Evolutionary conservation across 805 yeast genomes (phyloP), one percentile per base, ranked within the genome.

Genomic region (Candida berthetii): DNA sequence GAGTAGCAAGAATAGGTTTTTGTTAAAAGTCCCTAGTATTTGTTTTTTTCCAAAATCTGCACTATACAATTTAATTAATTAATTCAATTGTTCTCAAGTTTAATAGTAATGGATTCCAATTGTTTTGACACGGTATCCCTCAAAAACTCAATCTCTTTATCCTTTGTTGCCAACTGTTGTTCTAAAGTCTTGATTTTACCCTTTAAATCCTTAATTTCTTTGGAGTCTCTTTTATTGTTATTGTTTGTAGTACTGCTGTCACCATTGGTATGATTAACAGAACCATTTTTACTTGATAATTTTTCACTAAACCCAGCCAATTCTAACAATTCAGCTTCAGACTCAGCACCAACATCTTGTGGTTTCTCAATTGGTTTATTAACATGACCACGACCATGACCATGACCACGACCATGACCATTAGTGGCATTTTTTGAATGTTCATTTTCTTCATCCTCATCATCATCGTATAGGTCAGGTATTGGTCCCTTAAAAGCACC

Each of bases 291-390:
- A 15, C 3, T 10, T 3, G n/a, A 15, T 19, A 18, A 31, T 31
- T n/a, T 22, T 10, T n/a, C 31, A 16, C 17, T 18, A 29, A 44
- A 50, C 1, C 54, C 57, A 2, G 53, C 53, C 24, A 52, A 18
- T 28, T 42, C 40, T 22, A 53, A 29, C 9, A 48, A 32, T 19
- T 52, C 57, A 3, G 49, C 54, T 27, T 50, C 54, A 4, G 46
- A 40, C 16, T 38, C 48, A 2, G 28, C 42, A 8, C 31, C 40
- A 3, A 38, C 42, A 14, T 37, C 33, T 3, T 29, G 7, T 14
- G 5, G 6, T 14, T 29, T 14, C n/a, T n/a, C 16, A 14, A 29
- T 28, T 7, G 37, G 24, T 16, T 29, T 8, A 24, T 25, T 31
- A n/a, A n/a, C n/a, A n/a, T n/a, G n/a, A n/a, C n/a, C n/a, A n/a